A percentile compares a stretch with the other conserved stretches of the same genome.
These are phyloP conservation scores for Trichoderma harzianum DNA, from an alignment of 2,329 filamentous ascomycete species.

Conservation along the genomic window DNA sequence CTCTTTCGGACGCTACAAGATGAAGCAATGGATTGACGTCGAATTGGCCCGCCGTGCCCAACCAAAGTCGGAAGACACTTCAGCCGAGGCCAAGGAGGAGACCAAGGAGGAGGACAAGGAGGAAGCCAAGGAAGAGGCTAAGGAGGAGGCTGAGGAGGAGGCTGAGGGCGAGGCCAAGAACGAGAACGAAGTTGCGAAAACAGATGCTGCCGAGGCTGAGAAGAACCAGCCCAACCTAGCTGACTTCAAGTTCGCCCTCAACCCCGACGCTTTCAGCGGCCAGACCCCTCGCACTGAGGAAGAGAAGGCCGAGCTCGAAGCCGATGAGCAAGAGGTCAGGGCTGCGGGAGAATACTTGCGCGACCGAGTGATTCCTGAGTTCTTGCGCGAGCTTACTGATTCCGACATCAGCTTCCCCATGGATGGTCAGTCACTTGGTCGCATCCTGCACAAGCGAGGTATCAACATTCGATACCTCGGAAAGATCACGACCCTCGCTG, in stretches of 20 bases:
- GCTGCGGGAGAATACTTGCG: slow-evolving; percentile 77
- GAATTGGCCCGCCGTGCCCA: slow-evolving; percentile 64
- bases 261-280: slow-evolving; percentile 93
- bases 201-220: background rate
- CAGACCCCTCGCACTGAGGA: slow-evolving; percentile 85
- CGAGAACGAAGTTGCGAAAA: slow-evolving; percentile 42
- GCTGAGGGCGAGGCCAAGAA: slow-evolving; percentile 24
- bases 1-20: slow-evolving; percentile 75
- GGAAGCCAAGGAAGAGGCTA: slow-evolving; percentile 32
- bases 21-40: slow-evolving; percentile 81
- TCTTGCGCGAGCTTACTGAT: slow-evolving; percentile 83
- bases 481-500: slow-evolving; percentile 68
- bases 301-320: slow-evolving; percentile 77
- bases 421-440: slow-evolving; percentile 90
- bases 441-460: slow-evolving; percentile 90
- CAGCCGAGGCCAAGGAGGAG: slow-evolving; percentile 27
- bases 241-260: slow-evolving; percentile 82
- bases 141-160: slow-evolving; percentile 33
- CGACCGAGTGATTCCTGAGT: slow-evolving; percentile 73
- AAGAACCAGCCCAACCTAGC: slow-evolving; percentile 74
- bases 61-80: slow-evolving; percentile 31
- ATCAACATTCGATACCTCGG: slow-evolving; percentile 98
- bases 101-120: slow-evolving; percentile 31
- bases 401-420: slow-evolving; percentile 96
- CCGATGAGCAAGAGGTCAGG: slow-evolving; percentile 86